Evolutionary conservation across 2,329 filamentous ascomycete genomes (phyloP), one percentile per base, ranked within the genome.

Genomic region (Claviceps citrina): DNA sequence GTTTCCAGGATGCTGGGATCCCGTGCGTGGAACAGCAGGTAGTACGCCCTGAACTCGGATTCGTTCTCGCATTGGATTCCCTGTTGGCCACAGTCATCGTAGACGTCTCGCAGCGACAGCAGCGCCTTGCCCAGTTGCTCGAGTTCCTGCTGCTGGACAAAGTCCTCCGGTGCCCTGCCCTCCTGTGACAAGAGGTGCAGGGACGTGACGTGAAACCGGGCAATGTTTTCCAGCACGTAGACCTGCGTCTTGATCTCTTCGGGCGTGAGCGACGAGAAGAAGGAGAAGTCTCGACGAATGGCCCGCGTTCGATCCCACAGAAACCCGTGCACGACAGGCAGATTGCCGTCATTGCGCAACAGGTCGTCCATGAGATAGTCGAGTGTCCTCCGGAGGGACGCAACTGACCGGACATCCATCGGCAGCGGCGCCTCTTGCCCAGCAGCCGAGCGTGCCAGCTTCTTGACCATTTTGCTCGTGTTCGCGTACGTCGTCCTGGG

Each of bases 271-370:
- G 68, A 67, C 4, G 76, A 76, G 45, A 81, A 76, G 43, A 81
- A 78, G 15, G 75, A 74, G 48, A 81, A 78, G 51, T 82, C 78
- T 45, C 77, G 71, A 19, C 78, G 72, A 42, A 82, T 75, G 7
- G 76, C 76, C 42, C 78, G 65, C 18, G 77, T 80, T 32, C 78
- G 66, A 51, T 82, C 77, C 76, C 78, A 81, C 1, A 81, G 61
- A 43, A 79, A 82, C 41, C 70, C 71, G 49, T 81, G 77, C 32
- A 73, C 59, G 4, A 57, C 49, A 0, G 71, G 64, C 6, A 81
- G 61, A 36, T 73, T 65, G 43, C 65, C 66, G 35, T 78, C 71
- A 5, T 66, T 59, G 31, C 62, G 63, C 33, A 81, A 59, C 3
- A 82, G 58, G 38, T 70, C 64, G 48, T 78, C 66, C 35, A 81